These are phyloP conservation scores for Penstemon newberryi DNA, from an alignment of 257 asterid genomes.

Conservation along the genomic window DNA sequence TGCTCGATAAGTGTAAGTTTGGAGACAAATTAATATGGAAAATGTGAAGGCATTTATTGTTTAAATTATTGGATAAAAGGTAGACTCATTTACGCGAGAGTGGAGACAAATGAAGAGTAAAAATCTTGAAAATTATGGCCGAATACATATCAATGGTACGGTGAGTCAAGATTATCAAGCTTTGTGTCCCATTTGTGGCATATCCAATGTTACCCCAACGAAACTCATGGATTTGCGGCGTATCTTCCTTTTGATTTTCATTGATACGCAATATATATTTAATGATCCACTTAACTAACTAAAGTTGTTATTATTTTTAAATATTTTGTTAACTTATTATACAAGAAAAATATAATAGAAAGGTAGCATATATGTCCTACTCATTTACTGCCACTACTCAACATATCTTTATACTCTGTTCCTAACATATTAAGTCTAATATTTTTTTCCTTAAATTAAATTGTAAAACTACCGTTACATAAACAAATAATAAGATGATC, in stretches of 20 bases:
- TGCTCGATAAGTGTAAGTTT: no score
- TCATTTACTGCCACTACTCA: no score
- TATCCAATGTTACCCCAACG: conserved; percentile 17
- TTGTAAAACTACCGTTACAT: no score
- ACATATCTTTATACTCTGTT: no score
- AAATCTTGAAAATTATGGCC: conserved; percentile 28
- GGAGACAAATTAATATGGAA: background rate
- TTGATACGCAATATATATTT: conserved; percentile 14
- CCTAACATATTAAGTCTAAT: no score
- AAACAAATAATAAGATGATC: no score
- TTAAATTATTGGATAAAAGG: conserved; percentile 14
- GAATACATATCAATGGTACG: conserved; percentile 17
- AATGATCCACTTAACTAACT: conserved; percentile 14
- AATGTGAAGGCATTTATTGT: background rate
- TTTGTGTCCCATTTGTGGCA: conserved; percentile 33
- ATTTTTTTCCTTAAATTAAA: background rate
- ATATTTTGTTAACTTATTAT: background rate
- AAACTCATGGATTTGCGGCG: conserved; percentile 24
- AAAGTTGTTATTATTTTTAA: background rate
- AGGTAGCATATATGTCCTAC: no score
- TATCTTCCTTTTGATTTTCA: conserved; percentile 31
- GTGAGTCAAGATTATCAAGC: conserved; percentile 61
- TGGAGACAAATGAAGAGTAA: conserved; percentile 40
- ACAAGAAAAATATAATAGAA: background rate
- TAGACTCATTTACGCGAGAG: conserved; percentile 8